A percentile compares a stretch with the other conserved stretches of the same genome.
Evolutionary conservation across 176 grass and related monocot genomes (phyloP).

Genomic region (Eragrostis curvula): DNA sequence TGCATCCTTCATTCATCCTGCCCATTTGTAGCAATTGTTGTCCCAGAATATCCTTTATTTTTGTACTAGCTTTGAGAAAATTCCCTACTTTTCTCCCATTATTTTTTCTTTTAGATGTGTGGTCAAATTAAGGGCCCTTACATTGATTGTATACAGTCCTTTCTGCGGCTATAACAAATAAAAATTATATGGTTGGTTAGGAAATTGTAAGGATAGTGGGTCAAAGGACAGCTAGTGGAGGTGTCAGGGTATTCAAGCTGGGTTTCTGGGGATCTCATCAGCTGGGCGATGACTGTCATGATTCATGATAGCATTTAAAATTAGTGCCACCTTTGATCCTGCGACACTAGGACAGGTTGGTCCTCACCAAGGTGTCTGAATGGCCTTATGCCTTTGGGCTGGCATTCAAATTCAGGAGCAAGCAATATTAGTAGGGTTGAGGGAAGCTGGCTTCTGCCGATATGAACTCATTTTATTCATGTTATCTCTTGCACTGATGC

Average conservation of each 20-base stretch:
- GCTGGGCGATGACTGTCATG: conserved; percentile 37
- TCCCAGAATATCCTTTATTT: conserved; percentile 32
- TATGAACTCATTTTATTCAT: conserved; percentile 24
- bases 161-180: conserved; percentile 35
- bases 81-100: conserved; percentile 22
- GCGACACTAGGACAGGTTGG: background rate
- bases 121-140: conserved; percentile 24
- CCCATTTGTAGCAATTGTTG: conserved; percentile 12
- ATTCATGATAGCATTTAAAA: conserved; percentile 33
- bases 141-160: conserved; percentile 34
- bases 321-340: conserved; percentile 19
- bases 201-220: conserved; percentile 43
- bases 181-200: conserved; percentile 25
- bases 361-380: conserved; percentile 6
- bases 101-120: conserved; percentile 25
- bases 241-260: conserved; percentile 43
- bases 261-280: conserved; percentile 29
- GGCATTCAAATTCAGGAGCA: background rate
- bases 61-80: conserved; percentile 15
- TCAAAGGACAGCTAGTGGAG: conserved; percentile 42
- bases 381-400: background rate
- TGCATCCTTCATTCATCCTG: conserved; percentile 6
- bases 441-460: background rate
- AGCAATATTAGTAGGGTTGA: background rate
- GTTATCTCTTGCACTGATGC: background rate